Conservation (phyloP, 2,329 filamentous ascomycete genomes). For the Nannizzia gypsea region DNA sequence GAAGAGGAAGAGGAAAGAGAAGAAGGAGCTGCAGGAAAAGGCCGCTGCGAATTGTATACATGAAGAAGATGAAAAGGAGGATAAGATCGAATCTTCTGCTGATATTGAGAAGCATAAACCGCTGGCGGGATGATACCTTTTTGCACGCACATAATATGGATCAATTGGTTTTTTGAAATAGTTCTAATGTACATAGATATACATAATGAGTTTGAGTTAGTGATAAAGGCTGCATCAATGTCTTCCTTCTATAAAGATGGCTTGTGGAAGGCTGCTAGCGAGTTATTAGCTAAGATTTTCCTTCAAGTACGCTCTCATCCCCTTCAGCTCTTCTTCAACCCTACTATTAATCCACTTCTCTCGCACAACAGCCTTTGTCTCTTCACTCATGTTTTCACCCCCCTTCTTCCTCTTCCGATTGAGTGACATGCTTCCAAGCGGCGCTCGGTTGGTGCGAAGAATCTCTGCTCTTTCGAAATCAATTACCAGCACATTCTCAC, state of each 20-base stretch:
- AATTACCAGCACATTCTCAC: constrained; percentile 11
- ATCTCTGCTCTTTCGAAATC: constrained; percentile 10
- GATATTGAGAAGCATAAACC: not conserved
- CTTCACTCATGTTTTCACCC: not conserved
- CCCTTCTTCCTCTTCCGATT: not conserved
- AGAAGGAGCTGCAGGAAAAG: constrained; percentile 24
- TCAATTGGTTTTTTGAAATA: not conserved
- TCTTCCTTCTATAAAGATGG: no score
- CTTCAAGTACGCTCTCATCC: no score
- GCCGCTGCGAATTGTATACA: constrained; percentile 6
- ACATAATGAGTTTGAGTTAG: no score
- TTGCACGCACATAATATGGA: not conserved
- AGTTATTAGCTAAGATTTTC: no score
- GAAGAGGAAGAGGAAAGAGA: constrained; percentile 36
- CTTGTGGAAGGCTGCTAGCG: no score
- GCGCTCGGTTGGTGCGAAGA: not conserved
- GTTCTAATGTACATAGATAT: no score
- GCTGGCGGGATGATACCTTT: not conserved
- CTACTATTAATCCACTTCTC: no score
- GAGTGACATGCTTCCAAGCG: not conserved
- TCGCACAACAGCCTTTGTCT: no score
- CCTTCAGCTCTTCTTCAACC: no score
- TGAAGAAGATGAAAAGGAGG: not conserved
- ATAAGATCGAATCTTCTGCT: not conserved
- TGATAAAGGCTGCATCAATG: no score